Conservation (phyloP, 257 asterid genomes). For the Euphrasia confusa region DNA sequence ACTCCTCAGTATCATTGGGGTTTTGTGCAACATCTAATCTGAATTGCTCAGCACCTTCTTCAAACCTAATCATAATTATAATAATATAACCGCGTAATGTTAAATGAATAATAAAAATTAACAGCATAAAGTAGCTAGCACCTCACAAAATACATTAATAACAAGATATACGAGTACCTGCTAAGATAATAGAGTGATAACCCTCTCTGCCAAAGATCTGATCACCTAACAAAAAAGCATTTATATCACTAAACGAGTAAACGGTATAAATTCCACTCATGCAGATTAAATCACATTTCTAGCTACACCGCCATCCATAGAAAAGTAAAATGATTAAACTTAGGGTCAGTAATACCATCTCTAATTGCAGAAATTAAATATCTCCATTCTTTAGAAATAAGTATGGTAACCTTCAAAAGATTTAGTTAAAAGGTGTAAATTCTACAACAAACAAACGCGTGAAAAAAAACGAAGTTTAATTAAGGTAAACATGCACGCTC, state of each 20-base stretch:
- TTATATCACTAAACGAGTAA: conserved; percentile 36
- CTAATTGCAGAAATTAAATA: background rate
- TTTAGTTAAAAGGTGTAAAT: background rate
- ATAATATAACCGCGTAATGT: conserved; percentile 10
- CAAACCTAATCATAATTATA: conserved; percentile 33
- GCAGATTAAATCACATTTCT: conserved; percentile 9
- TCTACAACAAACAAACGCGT: background rate
- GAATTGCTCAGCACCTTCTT: conserved; percentile 87
- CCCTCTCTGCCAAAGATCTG: conserved; percentile 99
- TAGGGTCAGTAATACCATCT: conserved; percentile 1
- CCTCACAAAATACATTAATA: background rate
- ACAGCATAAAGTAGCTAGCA: background rate
- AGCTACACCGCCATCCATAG: conserved; percentile 15
- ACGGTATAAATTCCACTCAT: conserved; percentile 1
- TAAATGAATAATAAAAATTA: conserved; percentile 10
- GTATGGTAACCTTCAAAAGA: background rate
- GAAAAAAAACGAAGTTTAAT: background rate
- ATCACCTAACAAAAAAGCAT: conserved; percentile 34
- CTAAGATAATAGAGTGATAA: conserved; percentile 75
- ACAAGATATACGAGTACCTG: conserved; percentile 44
- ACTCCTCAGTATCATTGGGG: conserved; percentile 96
- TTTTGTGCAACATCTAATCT: conserved; percentile 87
- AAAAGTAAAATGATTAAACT: background rate
- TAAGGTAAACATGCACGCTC: background rate
- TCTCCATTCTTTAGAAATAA: background rate